These are phyloP conservation scores for Samsoniella hepiali DNA, from an alignment of 2,329 filamentous ascomycete species.

Conservation along the genomic window DNA sequence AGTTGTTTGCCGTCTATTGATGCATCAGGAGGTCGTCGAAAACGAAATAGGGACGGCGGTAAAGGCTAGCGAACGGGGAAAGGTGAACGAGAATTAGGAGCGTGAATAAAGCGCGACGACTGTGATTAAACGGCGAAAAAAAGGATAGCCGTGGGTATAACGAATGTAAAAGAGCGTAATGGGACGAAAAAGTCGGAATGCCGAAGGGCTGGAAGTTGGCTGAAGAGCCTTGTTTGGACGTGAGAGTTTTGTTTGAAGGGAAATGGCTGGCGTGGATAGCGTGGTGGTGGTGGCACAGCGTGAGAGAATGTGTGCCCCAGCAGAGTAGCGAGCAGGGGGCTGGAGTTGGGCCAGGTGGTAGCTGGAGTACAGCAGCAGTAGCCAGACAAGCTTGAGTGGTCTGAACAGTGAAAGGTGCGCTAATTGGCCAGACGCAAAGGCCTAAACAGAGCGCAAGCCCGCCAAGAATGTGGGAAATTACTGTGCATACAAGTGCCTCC, in stretches of 20 bases:
- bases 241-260: conserved; percentile 16
- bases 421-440: neutral
- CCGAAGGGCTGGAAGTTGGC: conserved; percentile 17
- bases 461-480: conserved; percentile 37
- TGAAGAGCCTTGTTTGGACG: neutral
- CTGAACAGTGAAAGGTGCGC: neutral
- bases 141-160: conserved; percentile 6
- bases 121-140: neutral
- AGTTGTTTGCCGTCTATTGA: conserved; percentile 6
- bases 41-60: neutral
- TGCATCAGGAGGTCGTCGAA: conserved; percentile 12
- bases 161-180: conserved; percentile 12
- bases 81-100: conserved; percentile 12
- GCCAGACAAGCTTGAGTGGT: neutral
- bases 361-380: neutral
- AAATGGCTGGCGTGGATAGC: conserved; percentile 8
- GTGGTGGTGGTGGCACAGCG: neutral
- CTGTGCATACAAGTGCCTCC: conserved; percentile 20
- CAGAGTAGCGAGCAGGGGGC: neutral
- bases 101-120: neutral
- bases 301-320: neutral
- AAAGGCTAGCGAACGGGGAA: conserved; percentile 5
- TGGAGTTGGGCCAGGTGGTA: neutral
- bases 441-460: conserved; percentile 1
- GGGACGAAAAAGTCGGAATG: conserved; percentile 11